phyloP scores from a whole-genome alignment of 2,329 filamentous ascomycete species.

The Sphaerulina populicola region DNA sequence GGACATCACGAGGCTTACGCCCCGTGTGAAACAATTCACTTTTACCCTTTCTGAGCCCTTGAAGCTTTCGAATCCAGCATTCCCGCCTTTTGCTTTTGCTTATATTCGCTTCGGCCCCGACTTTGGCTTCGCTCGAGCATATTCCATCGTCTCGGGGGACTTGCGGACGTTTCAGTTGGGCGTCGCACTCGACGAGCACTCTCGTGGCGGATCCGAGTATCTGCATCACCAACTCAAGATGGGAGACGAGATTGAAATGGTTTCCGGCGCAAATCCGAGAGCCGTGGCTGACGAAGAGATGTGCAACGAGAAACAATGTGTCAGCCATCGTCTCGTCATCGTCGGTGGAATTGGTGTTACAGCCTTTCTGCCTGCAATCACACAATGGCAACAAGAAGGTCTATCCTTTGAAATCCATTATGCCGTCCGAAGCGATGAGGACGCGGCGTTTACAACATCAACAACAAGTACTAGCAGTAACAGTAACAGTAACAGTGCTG shows the following conservation, averaged over 20 bases:
- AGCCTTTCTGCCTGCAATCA: conserved; percentile 50
- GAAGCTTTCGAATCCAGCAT: conserved; percentile 21
- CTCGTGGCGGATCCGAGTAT: conserved; percentile 54
- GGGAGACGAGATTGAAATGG: conserved; percentile 45
- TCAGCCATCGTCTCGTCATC: conserved; percentile 55
- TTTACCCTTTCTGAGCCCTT: conserved; percentile 3
- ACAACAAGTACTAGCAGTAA: too few species aligned
- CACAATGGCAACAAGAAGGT: conserved; percentile 27
- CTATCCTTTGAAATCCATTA: conserved; percentile 50
- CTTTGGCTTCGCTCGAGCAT: conserved; percentile 45
- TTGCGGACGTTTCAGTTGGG: conserved; percentile 49
- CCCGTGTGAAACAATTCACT: conserved; percentile 10
- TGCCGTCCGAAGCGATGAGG: conserved; percentile 45
- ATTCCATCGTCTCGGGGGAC: conserved; percentile 51
- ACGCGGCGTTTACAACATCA: conserved; percentile 46
- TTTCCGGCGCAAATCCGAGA: conserved; percentile 3
- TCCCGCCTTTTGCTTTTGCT: conserved; percentile 47
- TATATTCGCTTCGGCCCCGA: conserved; percentile 51
- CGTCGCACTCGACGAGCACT: conserved; percentile 47
- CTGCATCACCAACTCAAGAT: conserved; percentile 45
- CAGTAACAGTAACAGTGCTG: too few species aligned
- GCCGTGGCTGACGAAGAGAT: conserved; percentile 16
- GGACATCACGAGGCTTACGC: not conserved
- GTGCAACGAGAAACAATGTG: conserved; percentile 23
- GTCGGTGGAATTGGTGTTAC: conserved; percentile 60